Evolutionary conservation across 257 asterid genomes (phyloP).

Genomic region (Gardenia jasminoides): DNA sequence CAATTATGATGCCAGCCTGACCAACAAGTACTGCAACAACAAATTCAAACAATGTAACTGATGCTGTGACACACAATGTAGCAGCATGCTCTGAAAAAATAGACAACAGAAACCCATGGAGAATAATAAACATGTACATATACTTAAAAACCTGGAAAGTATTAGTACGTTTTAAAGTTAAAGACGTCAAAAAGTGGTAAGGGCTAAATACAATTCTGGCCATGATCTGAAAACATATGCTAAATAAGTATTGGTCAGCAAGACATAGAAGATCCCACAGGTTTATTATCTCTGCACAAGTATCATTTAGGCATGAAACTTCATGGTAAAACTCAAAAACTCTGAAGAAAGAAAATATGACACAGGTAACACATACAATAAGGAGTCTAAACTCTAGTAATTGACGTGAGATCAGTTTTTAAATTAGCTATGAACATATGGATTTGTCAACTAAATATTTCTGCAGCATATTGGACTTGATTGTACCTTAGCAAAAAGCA

Average conservation of each 20-base stretch:
- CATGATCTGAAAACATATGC: neutral
- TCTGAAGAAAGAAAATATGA: neutral
- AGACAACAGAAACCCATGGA: neutral
- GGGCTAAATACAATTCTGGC: neutral
- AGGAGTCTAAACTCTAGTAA: neutral
- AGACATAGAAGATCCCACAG: neutral
- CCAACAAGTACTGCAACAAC: constrained; percentile 15
- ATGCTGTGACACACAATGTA: neutral
- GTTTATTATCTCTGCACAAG: neutral
- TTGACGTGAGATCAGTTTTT: neutral
- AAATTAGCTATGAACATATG: neutral
- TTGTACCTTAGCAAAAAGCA: constrained; percentile 9
- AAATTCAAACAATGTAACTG: neutral
- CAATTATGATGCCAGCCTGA: constrained; percentile 19
- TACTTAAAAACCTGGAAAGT: neutral
- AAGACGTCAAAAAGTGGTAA: neutral
- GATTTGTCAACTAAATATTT: neutral
- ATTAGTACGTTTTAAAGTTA: neutral
- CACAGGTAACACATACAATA: neutral
- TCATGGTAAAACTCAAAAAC: neutral
- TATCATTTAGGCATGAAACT: neutral
- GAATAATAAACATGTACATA: neutral
- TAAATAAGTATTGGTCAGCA: neutral
- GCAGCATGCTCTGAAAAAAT: neutral
- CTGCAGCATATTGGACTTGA: neutral